Conservation (phyloP, 2,329 filamentous ascomycete genomes). For the Plectosphaerella sp. region DNA sequence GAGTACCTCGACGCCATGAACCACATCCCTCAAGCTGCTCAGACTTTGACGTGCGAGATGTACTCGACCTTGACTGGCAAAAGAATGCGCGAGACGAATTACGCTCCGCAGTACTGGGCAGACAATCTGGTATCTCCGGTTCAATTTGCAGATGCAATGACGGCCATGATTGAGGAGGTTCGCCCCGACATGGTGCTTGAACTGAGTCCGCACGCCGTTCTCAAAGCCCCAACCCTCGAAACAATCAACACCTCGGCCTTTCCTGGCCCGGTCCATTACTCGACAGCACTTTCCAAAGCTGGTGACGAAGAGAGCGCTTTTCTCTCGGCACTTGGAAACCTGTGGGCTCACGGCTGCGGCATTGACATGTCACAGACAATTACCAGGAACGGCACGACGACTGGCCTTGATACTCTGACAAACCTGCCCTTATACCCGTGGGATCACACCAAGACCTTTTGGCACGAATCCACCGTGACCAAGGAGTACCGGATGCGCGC, state of each 20-base stretch:
- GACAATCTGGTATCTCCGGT: constrained; percentile 41
- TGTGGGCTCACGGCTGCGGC: constrained; percentile 30
- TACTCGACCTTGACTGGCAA: constrained; percentile 37
- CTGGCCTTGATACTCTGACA: constrained; percentile 22
- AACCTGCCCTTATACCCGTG: constrained; percentile 49
- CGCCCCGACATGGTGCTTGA: constrained; percentile 33
- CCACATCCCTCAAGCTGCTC: neutral
- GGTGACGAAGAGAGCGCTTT: constrained; percentile 16
- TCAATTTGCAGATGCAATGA: constrained; percentile 34
- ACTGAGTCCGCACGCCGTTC: constrained; percentile 31
- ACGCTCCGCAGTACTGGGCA: constrained; percentile 35
- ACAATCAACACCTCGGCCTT: constrained; percentile 18
- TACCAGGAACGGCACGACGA: constrained; percentile 3
- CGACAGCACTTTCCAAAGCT: constrained; percentile 21
- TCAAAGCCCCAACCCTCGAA: constrained; percentile 31
- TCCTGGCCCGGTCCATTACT: constrained; percentile 14
- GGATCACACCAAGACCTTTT: constrained; percentile 48
- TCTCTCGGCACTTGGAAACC: constrained; percentile 24
- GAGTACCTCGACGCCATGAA: constrained; percentile 22
- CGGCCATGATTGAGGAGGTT: constrained; percentile 23
- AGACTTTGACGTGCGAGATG: constrained; percentile 20
- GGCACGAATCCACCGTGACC: constrained; percentile 47
- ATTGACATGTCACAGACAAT: constrained; percentile 26
- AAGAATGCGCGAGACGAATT: neutral
- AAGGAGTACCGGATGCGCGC: constrained; percentile 36